Conservation (phyloP, 768 basidiomycete genomes). For the Artomyces pyxidatus region DNA sequence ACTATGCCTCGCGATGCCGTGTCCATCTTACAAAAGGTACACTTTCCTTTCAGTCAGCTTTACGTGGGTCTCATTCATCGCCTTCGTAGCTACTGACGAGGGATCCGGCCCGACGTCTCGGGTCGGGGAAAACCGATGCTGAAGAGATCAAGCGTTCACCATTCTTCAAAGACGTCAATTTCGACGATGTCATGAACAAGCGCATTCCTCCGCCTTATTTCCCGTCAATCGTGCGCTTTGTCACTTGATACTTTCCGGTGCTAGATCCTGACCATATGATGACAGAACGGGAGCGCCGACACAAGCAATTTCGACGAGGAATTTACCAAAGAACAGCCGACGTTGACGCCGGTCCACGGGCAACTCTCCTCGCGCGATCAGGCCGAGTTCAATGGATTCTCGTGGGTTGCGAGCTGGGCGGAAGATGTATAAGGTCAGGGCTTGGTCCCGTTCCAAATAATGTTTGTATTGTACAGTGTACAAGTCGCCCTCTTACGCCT, state of each 20-base stretch:
- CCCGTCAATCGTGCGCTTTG: conserved; percentile 76
- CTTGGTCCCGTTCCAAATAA: too few relatives aligned
- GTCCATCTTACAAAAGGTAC: conserved; percentile 87
- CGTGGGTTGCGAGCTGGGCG: conserved; percentile 61
- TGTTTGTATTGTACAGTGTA: too few relatives aligned
- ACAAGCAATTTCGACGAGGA: conserved; percentile 95
- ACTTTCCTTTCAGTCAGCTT: conserved; percentile 4
- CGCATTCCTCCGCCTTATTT: conserved; percentile 96
- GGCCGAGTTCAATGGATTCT: conserved; percentile 94
- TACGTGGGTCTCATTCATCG: too few relatives aligned
- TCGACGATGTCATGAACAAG: conserved; percentile 95
- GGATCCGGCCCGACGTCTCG: conserved; percentile 85
- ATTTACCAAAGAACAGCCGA: conserved; percentile 95
- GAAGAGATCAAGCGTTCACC: conserved; percentile 96
- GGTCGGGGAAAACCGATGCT: conserved; percentile 86
- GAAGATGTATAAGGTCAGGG: conserved; percentile 21
- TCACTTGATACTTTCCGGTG: neutral
- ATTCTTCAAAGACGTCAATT: conserved; percentile 98
- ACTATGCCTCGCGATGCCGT: conserved; percentile 99
- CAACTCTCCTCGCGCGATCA: conserved; percentile 87
- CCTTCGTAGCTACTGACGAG: conserved; percentile 84
- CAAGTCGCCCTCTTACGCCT: conserved; percentile 3
- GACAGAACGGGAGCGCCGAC: conserved; percentile 77
- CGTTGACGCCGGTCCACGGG: conserved; percentile 93
- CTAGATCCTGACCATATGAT: neutral